These are phyloP conservation scores for Marsdenia floribunda DNA, from an alignment of 257 asterid species.

Conservation along the genomic window DNA sequence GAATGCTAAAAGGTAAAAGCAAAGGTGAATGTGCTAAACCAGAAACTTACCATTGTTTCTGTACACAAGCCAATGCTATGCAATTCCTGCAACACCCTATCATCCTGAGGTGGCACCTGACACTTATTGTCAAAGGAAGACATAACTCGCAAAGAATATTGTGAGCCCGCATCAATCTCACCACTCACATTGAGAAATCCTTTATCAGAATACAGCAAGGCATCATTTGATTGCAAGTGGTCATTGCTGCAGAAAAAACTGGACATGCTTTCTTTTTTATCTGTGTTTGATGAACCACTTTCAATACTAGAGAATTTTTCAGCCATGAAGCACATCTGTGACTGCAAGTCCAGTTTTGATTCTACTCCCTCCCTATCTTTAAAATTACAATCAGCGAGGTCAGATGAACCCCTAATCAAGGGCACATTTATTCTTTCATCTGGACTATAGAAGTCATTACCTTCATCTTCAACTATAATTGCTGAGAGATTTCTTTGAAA, in stretches of 20 bases:
- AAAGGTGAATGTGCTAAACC: background rate
- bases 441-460: background rate
- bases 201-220: constrained; percentile 3
- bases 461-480: constrained; percentile 14
- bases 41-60: constrained; percentile 10
- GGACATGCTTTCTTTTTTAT: no score
- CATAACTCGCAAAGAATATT: background rate
- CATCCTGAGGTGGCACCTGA: constrained; percentile 13
- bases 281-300: no score
- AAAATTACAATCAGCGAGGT: no score
- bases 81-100: constrained; percentile 12
- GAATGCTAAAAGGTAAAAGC: background rate
- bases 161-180: background rate
- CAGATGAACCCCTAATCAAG: background rate
- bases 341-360: no score
- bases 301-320: no score
- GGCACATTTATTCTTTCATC: constrained; percentile 6
- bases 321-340: no score
- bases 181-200: background rate
- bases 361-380: no score
- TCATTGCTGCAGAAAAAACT: no score
- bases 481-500: constrained; percentile 17
- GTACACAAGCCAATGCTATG: constrained; percentile 11
- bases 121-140: background rate
- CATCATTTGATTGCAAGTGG: constrained; percentile 3